A percentile compares a stretch with the other conserved stretches of the same genome.
Evolutionary conservation across 75 land plant genomes (phyloP).

Genomic region (Cupressus sempervirens): DNA sequence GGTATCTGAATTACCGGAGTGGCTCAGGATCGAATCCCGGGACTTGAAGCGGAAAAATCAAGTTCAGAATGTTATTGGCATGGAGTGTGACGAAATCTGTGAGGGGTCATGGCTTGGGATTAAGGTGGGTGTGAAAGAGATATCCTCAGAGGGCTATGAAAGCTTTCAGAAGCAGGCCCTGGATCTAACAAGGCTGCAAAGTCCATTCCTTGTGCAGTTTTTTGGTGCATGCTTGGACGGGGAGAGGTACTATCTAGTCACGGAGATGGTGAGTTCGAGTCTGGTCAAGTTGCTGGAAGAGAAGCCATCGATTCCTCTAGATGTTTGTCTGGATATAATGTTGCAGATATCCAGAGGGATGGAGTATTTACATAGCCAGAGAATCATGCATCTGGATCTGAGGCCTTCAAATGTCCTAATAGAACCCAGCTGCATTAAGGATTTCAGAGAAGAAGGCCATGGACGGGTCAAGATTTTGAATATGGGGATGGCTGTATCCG

Average conservation of each 20-base stretch:
- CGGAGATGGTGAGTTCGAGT: conserved; percentile 14
- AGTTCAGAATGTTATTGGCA: neutral
- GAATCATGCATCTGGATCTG: conserved; percentile 27
- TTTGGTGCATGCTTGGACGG: conserved; percentile 15
- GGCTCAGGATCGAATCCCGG: conserved; percentile 21
- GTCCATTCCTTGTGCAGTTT: conserved; percentile 25
- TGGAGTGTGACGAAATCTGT: conserved; percentile 12
- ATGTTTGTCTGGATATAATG: conserved; percentile 21
- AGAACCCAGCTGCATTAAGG: conserved; percentile 14
- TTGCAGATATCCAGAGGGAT: conserved; percentile 23
- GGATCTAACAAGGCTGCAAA: conserved; percentile 15
- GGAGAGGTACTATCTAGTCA: conserved; percentile 13
- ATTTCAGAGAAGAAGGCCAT: conserved; percentile 18
- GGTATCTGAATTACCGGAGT: conserved; percentile 13
- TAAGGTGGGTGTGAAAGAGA: conserved; percentile 20
- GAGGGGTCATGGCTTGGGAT: conserved; percentile 24
- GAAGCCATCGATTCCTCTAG: conserved; percentile 11
- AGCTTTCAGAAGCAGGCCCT: conserved; percentile 16
- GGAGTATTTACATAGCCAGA: conserved; percentile 27
- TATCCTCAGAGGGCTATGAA: conserved; percentile 5
- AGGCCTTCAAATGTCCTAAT: conserved; percentile 21
- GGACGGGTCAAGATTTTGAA: conserved; percentile 24
- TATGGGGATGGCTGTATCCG: conserved; percentile 18
- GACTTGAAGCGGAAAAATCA: conserved; percentile 22
- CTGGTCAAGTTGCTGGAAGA: conserved; percentile 4